phyloP scores from a whole-genome alignment of 495 filamentous ascomycete genomes.

The Hypoxylon crocopeplum region DNA sequence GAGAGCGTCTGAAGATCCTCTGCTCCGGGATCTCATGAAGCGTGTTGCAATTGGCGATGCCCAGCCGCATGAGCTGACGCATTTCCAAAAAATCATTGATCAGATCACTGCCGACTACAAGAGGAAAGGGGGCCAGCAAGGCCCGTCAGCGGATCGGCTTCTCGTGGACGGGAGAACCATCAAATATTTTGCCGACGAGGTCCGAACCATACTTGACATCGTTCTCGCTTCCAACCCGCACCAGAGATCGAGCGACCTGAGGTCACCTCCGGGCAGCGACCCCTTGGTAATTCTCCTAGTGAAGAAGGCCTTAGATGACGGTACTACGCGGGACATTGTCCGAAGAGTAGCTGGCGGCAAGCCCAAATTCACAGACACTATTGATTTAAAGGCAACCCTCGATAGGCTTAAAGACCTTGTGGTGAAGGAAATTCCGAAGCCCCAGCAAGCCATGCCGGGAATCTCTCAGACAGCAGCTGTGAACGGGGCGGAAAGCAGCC shows the following conservation, averaged over 20 bases:
- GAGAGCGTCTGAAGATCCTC: conserved; percentile 80
- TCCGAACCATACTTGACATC: conserved; percentile 55
- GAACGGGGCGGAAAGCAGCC: conserved; percentile 29
- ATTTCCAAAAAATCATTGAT: conserved; percentile 93
- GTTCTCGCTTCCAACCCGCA: conserved; percentile 53
- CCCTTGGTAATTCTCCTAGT: conserved; percentile 51
- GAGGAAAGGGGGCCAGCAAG: conserved; percentile 47
- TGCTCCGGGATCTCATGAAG: conserved; percentile 95
- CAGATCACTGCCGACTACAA: conserved; percentile 72
- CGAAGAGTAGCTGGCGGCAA: conserved; percentile 50
- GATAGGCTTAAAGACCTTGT: conserved; percentile 43
- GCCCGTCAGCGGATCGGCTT: conserved; percentile 52
- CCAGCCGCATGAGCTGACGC: conserved; percentile 75
- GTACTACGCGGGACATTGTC: conserved; percentile 46
- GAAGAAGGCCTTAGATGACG: conserved; percentile 51
- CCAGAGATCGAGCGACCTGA: conserved; percentile 49
- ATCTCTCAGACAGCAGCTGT: conserved; percentile 30
- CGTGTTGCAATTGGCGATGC: conserved; percentile 90
- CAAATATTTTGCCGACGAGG: conserved; percentile 57
- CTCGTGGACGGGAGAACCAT: conserved; percentile 53
- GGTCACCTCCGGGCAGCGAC: conserved; percentile 50
- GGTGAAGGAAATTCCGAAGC: conserved; percentile 38
- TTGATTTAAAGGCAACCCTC: conserved; percentile 50
- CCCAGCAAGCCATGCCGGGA: conserved; percentile 21
- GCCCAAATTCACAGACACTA: conserved; percentile 50